A percentile compares a stretch with the other conserved stretches of the same genome.
Conservation (phyloP, 108 stramenopile species). For the Skeletonema menzelii region DNA sequence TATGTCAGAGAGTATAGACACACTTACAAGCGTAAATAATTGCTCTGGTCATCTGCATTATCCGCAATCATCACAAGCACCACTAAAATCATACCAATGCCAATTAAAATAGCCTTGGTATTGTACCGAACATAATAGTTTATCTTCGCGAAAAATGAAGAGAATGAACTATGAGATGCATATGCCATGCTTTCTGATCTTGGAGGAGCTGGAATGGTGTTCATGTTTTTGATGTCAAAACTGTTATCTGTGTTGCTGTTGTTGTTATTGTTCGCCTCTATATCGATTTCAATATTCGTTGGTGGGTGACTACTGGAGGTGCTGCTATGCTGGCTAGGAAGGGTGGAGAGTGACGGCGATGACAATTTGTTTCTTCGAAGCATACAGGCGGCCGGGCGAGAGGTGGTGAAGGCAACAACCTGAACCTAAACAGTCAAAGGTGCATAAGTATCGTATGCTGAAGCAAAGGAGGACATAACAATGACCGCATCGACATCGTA, state of each 20-base stretch:
- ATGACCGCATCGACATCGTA: not conserved
- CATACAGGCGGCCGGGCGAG: constrained; percentile 12
- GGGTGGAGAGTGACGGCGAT: constrained; percentile 11
- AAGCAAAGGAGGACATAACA: not conserved
- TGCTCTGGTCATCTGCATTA: not conserved
- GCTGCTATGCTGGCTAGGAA: not conserved
- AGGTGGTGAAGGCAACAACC: constrained; percentile 5
- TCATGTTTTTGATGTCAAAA: constrained; percentile 1
- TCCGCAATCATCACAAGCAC: constrained; percentile 30
- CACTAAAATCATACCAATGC: constrained; percentile 26
- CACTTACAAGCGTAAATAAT: not conserved
- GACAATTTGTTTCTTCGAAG: constrained; percentile 32
- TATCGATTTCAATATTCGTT: not conserved
- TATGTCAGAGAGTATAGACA: not conserved
- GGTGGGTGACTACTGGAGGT: not conserved
- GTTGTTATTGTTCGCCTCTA: constrained; percentile 9
- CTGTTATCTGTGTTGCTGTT: not conserved
- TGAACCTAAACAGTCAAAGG: not conserved
- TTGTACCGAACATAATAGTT: constrained; percentile 34
- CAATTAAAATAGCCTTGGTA: constrained; percentile 26
- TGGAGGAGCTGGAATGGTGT: constrained; percentile 1
- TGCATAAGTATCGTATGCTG: too few species aligned
- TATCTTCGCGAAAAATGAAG: constrained; percentile 18
- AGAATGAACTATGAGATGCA: constrained; percentile 16
- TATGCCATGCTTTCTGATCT: constrained; percentile 78